phyloP scores from a whole-genome alignment of 164 flowering plant genomes.

The Protea cynaroides region DNA sequence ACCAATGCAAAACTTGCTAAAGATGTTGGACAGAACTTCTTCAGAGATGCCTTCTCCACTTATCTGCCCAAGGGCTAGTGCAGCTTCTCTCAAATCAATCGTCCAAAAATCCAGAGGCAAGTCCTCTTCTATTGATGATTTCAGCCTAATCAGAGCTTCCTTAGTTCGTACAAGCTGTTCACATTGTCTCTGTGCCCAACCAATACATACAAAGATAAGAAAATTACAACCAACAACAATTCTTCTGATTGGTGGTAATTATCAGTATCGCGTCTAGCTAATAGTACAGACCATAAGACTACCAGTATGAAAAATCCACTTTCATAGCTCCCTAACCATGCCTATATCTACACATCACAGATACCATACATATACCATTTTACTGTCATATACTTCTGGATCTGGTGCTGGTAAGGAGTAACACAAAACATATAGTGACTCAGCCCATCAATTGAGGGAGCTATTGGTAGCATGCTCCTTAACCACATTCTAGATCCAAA shows the following conservation, averaged over 20 bases:
- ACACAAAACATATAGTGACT: too few species aligned
- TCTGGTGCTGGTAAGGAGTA: too few species aligned
- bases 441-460: background rate
- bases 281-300: background rate
- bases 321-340: too few species aligned
- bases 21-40: slow-evolving; percentile 82
- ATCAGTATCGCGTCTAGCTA: too few species aligned
- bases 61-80: slow-evolving; percentile 80
- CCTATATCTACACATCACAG: too few species aligned
- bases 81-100: slow-evolving; percentile 87
- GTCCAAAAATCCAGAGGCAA: slow-evolving; percentile 94
- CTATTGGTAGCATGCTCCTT: background rate
- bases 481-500: background rate
- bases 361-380: too few species aligned
- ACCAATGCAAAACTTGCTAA: slow-evolving; percentile 89
- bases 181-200: slow-evolving; percentile 66
- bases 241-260: too few species aligned
- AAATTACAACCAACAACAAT: too few species aligned
- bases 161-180: slow-evolving; percentile 82
- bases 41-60: slow-evolving; percentile 93
- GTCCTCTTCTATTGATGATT: slow-evolving; percentile 63
- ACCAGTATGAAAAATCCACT: too few species aligned
- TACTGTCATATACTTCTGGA: too few species aligned
- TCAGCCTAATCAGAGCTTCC: slow-evolving; percentile 71
- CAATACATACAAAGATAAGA: slow-evolving; percentile 6